Evolutionary conservation across 2,329 filamentous ascomycete genomes (phyloP), one percentile per base, ranked within the genome.

Genomic region (Sodiomyces alkalinus): DNA sequence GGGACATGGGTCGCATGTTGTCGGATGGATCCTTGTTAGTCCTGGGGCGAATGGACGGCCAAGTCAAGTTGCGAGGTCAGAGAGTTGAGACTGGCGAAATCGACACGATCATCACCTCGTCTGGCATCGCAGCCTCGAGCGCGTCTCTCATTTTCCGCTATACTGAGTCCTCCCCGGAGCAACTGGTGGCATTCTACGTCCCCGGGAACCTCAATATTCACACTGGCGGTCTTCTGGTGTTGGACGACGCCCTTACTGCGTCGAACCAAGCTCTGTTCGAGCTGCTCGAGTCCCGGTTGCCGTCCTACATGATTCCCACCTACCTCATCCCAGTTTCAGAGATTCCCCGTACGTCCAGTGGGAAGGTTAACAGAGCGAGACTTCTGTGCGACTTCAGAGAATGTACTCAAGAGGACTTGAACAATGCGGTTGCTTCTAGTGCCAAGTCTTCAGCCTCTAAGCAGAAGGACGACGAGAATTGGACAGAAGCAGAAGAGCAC

Each of bases 11-110:
- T 0, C 65, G 82, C 13, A 68, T 93, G 54, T 65, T 93, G 7
- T 60, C 73, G 0, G 79, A 92, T 43, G 79, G 80, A 0, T 78
- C 75, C 0, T 59, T 94, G 6, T 51, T 80, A 4, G 80, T 90
- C 22, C 52, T 71, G 7, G 80, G 81, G 11, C 67, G 82, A 20
- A 58, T 76, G 14, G 83, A 92, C 40, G 78, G 79, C 34, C 81
- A 92, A 48, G 61, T 90, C 31, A 92, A 92, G 46, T 61, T 92
- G 7, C 68, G 81, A 24, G 83, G 85, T 0, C 79, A 87, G 39
- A 62, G 80, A 24, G 74, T 92, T 21, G 82, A 92, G 45, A 64
- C 86, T 8, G 68, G 69, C 1, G 83, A 92, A 45, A 77, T 92
- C 30, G 78, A 73, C 32, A 65, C 64, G 11, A 55, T 64, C 11